Evolutionary conservation across 1,284 basidiomycete genomes (phyloP), one percentile per base, ranked within the genome.

Genomic region (Moesziomyces aphidis): DNA sequence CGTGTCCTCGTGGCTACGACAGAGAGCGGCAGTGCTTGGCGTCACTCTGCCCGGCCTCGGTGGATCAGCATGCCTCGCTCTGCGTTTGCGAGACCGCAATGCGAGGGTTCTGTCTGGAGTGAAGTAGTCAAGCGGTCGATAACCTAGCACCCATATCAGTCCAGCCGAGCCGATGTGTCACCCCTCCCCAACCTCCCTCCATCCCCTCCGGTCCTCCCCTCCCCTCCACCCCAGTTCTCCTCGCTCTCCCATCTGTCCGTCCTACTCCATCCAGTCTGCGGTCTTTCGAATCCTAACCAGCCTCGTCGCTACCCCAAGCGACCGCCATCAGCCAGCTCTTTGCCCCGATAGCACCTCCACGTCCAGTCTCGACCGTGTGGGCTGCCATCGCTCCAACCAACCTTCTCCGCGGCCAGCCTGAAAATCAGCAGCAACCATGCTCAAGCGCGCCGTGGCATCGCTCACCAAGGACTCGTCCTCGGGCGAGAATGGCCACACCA

Each of bases 301-400:
- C 24, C 26, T 19, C 47, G 34, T 48, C 42, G 28, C 39, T 21
- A 22, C 21, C 23, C 21, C 44, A 1, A 23, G 21, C 21, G n/a
- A 22, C 23, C 50, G 17, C 34, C 47, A 34, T 44, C 53, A 5
- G 4, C 23, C 21, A 15, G 19, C 39, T 31, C 22, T 23, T 3
- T 51, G 36, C 31, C 60, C 43, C 45, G 57, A 54, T 57, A 23
- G 56, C 57, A 64, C 67, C 59, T 74, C 66, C 58, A 61, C 61
- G 66, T 74, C 72, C 62, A 66, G 72, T 74, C 66, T 74, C 72
- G 72, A 74, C 72, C 61, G 65, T 70, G 67, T 70, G 61, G 67
- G 61, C 58, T 64, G 54, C 54, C 64, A 52, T 48, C 60, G 63
- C 50, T 43, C 43, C 42, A 28, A 39, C 24, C 15, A 24, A 10